Percentiles rank a stretch among this genome's conserved stretches.
Evolutionary conservation across 2,329 filamentous ascomycete genomes (phyloP).

Genomic region (Pseudogymnoascus sp.): DNA sequence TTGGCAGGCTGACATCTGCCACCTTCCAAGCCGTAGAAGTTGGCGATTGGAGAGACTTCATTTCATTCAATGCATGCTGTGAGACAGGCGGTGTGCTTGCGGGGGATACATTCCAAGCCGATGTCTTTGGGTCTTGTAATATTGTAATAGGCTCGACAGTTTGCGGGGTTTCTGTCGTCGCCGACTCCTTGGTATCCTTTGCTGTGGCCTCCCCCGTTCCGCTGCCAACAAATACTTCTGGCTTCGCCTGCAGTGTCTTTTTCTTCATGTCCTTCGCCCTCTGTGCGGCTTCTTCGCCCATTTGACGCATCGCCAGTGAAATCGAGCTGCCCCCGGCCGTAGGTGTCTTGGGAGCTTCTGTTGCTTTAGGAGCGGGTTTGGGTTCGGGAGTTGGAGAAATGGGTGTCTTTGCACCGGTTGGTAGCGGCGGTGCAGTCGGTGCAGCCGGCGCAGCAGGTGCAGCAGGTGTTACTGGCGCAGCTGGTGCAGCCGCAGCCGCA

Average conservation of each 20-base stretch:
- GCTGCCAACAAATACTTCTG: constrained; percentile 4
- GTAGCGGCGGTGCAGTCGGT: constrained; percentile 19
- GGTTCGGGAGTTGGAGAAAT: constrained; percentile 19
- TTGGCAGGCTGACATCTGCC: not conserved
- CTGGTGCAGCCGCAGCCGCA: constrained; percentile 19
- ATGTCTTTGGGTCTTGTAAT: not conserved
- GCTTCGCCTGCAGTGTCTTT: constrained; percentile 13
- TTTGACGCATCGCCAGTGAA: constrained; percentile 41
- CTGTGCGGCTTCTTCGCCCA: constrained; percentile 56
- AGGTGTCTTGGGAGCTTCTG: constrained; percentile 13
- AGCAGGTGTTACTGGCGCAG: constrained; percentile 29
- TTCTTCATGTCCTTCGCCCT: constrained; percentile 54
- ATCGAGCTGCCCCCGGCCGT: constrained; percentile 24
- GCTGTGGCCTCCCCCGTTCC: constrained; percentile 20
- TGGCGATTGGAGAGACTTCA: constrained; percentile 23
- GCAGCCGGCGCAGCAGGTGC: constrained; percentile 19
- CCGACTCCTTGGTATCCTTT: not conserved
- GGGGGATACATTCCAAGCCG: not conserved
- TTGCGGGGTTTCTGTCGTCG: not conserved
- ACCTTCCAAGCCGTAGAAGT: constrained; percentile 27
- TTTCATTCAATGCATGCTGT: not conserved
- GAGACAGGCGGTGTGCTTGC: not conserved
- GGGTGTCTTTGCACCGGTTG: constrained; percentile 11
- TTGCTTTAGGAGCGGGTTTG: constrained; percentile 19
- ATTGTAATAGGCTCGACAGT: not conserved